Percentiles rank a stretch among this genome's conserved stretches.
phyloP scores from a whole-genome alignment of 108 stramenopile species.

The Pseudonitzschia multiseries region DNA sequence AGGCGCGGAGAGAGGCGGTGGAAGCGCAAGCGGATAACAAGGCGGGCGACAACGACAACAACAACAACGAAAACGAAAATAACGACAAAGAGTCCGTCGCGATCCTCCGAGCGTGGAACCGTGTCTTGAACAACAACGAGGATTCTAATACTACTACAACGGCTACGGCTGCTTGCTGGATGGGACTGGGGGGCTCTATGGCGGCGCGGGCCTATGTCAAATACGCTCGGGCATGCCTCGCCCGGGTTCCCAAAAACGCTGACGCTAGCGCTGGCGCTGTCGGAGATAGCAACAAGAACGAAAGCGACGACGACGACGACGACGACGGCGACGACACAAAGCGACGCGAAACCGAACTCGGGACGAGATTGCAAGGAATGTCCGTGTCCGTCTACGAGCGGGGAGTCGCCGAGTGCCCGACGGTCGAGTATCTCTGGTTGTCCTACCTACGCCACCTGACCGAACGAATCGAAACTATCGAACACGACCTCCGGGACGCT shows the following conservation, averaged over 20 bases:
- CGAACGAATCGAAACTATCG: not conserved
- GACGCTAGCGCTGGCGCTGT: too few species aligned
- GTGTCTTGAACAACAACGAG: not conserved
- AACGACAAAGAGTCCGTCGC: constrained; percentile 27
- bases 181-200: constrained; percentile 64
- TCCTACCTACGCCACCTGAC: constrained; percentile 60
- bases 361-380: constrained; percentile 33
- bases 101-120: constrained; percentile 30
- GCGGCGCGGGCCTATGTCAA: constrained; percentile 62
- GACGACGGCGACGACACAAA: constrained; percentile 13
- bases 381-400: constrained; percentile 63
- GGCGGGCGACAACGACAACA: constrained; percentile 20
- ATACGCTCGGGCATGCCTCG: constrained; percentile 38
- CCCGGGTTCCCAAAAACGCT: constrained; percentile 16
- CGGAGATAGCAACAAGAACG: too few species aligned
- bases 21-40: constrained; percentile 8
- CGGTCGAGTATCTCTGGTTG: constrained; percentile 76
- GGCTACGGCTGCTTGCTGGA: constrained; percentile 41
- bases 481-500: constrained; percentile 10
- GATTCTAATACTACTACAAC: too few species aligned
- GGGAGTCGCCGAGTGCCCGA: constrained; percentile 83
- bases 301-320: constrained; percentile 12
- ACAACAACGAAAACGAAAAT: too few species aligned
- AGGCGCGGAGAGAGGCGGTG: constrained; percentile 5
- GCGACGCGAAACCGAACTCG: not conserved